phyloP scores from a whole-genome alignment of 2,329 filamentous ascomycete species.

The Akanthomyces uredinophilus region DNA sequence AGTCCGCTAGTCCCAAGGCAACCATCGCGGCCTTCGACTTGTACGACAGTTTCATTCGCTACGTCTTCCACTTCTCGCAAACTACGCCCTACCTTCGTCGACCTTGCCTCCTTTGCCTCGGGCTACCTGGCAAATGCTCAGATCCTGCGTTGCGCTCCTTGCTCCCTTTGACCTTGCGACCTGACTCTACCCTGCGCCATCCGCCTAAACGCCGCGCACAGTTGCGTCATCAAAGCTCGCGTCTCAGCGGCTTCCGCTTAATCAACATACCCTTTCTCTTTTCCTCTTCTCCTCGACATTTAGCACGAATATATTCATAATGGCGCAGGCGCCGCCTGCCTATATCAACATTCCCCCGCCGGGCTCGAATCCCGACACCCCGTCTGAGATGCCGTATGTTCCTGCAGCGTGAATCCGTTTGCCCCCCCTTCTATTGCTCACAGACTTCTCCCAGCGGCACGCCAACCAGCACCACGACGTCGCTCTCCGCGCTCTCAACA shows the following conservation, averaged over 20 bases:
- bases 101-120: neutral
- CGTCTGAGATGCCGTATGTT: constrained; percentile 82
- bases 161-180: neutral
- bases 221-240: constrained; percentile 1
- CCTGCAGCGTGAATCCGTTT: constrained; percentile 3
- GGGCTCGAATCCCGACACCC: constrained; percentile 76
- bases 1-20: neutral
- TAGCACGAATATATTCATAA: constrained; percentile 19
- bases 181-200: neutral
- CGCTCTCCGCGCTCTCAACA: constrained; percentile 84
- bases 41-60: neutral
- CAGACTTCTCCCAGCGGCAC: constrained; percentile 60
- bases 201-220: neutral
- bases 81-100: neutral
- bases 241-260: neutral
- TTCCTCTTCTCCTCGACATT: constrained; percentile 6
- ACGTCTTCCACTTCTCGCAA: neutral
- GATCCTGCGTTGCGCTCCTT: neutral
- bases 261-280: neutral
- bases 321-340: constrained; percentile 51
- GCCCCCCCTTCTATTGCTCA: constrained; percentile 8
- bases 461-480: constrained; percentile 87
- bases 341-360: constrained; percentile 81
- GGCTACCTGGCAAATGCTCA: neutral
- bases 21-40: neutral